Evolutionary conservation across 306 rosid species (phyloP).

Genomic region (Carpinus viminea): DNA sequence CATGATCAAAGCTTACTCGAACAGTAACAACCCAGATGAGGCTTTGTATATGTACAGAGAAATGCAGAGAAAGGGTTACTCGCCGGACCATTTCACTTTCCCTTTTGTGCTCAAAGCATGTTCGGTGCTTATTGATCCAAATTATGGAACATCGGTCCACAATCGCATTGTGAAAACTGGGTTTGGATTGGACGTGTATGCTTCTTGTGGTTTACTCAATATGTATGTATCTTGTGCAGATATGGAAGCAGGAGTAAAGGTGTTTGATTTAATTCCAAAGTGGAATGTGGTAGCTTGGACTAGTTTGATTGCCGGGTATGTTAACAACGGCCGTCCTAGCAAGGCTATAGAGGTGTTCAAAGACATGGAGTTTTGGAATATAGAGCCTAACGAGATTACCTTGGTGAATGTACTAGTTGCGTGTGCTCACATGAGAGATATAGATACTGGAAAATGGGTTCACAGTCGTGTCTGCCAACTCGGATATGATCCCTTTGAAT

Average conservation of each 20-base stretch:
- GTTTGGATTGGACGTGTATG: slow-evolving; percentile 53
- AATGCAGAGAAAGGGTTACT: slow-evolving; percentile 58
- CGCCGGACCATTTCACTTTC: slow-evolving; percentile 72
- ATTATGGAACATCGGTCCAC: slow-evolving; percentile 60
- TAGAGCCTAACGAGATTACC: slow-evolving; percentile 71
- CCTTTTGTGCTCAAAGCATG: slow-evolving; percentile 73
- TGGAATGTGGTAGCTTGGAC: slow-evolving; percentile 85
- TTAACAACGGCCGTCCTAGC: slow-evolving; percentile 28
- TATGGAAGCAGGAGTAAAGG: slow-evolving; percentile 44
- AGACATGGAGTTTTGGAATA: slow-evolving; percentile 48
- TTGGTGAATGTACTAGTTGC: slow-evolving; percentile 72
- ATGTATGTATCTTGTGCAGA: slow-evolving; percentile 54
- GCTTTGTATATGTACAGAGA: slow-evolving; percentile 47
- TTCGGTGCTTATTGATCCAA: slow-evolving; percentile 28
- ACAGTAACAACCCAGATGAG: slow-evolving; percentile 41
- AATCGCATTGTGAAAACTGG: slow-evolving; percentile 58
- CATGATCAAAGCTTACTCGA: slow-evolving; percentile 64
- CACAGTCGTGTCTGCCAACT: slow-evolving; percentile 47
- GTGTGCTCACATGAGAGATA: slow-evolving; percentile 62
- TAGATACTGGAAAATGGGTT: slow-evolving; percentile 55
- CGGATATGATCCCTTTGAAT: slow-evolving; percentile 61
- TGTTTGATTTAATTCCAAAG: slow-evolving; percentile 66
- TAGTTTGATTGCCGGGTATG: slow-evolving; percentile 65
- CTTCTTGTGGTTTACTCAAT: slow-evolving; percentile 58
- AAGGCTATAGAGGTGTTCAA: slow-evolving; percentile 53